Evolutionary conservation across 139 green algal species (phyloP).

Genomic region (Micromonas commoda): DNA sequence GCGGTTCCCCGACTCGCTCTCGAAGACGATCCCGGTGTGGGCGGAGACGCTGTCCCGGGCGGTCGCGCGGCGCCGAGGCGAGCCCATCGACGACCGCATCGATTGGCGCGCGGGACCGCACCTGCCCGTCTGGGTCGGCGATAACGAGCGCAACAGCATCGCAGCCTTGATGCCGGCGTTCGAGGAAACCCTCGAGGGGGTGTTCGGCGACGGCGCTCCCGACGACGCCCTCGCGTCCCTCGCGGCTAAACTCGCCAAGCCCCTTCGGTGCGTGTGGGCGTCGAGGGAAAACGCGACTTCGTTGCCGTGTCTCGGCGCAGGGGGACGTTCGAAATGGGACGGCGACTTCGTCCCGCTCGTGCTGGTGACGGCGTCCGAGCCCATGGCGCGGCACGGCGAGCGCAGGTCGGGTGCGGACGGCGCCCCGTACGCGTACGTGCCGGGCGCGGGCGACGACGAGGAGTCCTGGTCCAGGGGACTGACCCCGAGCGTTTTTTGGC

Average conservation of each 20-base stretch:
- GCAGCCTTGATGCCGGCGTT: background rate
- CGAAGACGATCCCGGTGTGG: constrained; percentile 95
- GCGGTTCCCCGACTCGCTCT: constrained; percentile 79
- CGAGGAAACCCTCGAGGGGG: background rate
- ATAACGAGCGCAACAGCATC: constrained; percentile 46
- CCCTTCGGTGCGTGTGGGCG: background rate
- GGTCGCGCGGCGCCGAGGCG: too few relatives aligned
- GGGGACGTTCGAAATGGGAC: too few relatives aligned
- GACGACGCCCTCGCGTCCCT: too few relatives aligned
- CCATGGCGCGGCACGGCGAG: background rate
- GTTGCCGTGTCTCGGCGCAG: too few relatives aligned
- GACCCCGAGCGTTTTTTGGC: background rate
- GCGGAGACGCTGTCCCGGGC: constrained; percentile 74
- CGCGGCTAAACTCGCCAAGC: background rate
- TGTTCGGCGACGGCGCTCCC: background rate
- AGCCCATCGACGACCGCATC: too few relatives aligned
- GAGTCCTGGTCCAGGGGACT: constrained; percentile 67
- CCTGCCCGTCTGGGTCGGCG: constrained; percentile 67
- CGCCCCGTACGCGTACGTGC: constrained; percentile 57
- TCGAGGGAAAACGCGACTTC: background rate
- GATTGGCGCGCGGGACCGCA: constrained; percentile 55
- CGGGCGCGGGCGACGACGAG: constrained; percentile 91
- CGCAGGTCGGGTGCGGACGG: background rate
- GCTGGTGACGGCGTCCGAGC: background rate
- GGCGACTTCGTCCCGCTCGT: background rate